phyloP scores from a whole-genome alignment of 192 early-diverging fungal species.

The Allomyces macrogynus region DNA sequence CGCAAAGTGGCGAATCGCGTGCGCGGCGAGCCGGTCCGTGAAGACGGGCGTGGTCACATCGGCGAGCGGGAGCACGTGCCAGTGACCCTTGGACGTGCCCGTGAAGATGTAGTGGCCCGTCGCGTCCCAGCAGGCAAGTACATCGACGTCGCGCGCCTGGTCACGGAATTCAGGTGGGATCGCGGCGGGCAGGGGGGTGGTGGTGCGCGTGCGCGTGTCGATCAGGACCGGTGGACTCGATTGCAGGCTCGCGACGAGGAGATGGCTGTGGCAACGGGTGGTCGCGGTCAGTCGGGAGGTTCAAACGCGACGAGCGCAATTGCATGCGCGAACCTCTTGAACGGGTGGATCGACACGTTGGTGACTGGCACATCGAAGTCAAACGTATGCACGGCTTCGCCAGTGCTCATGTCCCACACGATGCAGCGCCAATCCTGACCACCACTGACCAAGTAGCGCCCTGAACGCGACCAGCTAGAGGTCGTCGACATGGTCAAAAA shows the following conservation, averaged over 20 bases:
- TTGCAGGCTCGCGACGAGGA: not conserved
- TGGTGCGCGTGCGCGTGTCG: not conserved
- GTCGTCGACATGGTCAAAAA: no score
- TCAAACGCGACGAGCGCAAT: not conserved
- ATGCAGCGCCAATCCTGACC: not conserved
- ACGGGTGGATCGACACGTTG: not conserved
- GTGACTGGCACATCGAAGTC: not conserved
- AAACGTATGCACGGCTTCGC: not conserved
- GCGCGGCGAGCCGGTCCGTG: not conserved
- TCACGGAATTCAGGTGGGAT: not conserved
- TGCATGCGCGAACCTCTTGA: not conserved
- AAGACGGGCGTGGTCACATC: not conserved
- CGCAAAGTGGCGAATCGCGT: not conserved
- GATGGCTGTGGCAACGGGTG: not conserved
- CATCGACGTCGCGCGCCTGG: not conserved
- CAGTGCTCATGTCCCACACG: not conserved
- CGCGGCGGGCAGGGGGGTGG: not conserved
- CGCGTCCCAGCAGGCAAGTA: not conserved
- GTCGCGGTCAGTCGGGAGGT: not conserved
- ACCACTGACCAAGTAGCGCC: not conserved
- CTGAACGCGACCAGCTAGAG: not conserved
- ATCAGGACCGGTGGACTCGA: not conserved
- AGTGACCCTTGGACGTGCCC: not conserved
- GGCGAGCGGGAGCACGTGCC: not conserved
- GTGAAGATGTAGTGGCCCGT: not conserved